Conservation (phyloP, 2,329 filamentous ascomycete genomes). For the Ophiocordyceps australis region DNA sequence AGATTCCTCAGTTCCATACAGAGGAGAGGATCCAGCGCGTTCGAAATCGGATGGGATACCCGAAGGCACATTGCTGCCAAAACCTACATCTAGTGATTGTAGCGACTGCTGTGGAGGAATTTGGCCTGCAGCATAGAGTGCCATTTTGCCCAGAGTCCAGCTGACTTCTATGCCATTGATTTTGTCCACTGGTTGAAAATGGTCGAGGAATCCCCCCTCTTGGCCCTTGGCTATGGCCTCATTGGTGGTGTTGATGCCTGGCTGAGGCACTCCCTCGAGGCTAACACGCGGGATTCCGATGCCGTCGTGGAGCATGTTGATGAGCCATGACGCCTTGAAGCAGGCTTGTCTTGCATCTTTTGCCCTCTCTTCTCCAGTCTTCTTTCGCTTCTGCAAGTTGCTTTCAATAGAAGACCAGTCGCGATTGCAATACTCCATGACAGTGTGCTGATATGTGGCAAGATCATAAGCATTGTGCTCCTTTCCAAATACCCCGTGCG, state of each 20-base stretch:
- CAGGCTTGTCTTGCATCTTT: constrained; percentile 73
- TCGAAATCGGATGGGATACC: constrained; percentile 64
- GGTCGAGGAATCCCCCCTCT: constrained; percentile 57
- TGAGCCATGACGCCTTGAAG: constrained; percentile 96
- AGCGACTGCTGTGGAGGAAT: constrained; percentile 41
- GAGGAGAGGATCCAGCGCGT: constrained; percentile 45
- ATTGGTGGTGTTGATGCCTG: constrained; percentile 53
- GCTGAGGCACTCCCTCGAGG: constrained; percentile 40
- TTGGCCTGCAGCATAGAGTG: constrained; percentile 84
- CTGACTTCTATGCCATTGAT: constrained; percentile 84
- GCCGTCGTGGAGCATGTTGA: constrained; percentile 88
- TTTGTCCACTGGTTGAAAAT: constrained; percentile 87
- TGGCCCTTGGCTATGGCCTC: constrained; percentile 50
- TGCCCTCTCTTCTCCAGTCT: constrained; percentile 58
- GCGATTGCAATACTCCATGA: constrained; percentile 68
- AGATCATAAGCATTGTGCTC: constrained; percentile 77
- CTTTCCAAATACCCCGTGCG: constrained; percentile 78
- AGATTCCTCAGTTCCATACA: constrained; percentile 10
- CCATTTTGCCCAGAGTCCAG: constrained; percentile 94
- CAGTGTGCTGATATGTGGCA: constrained; percentile 69
- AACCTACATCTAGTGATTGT: constrained; percentile 65
- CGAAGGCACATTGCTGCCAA: constrained; percentile 63
- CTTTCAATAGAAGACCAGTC: constrained; percentile 63
- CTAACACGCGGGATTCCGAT: constrained; percentile 83
- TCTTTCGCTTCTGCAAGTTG: constrained; percentile 47